Base-by-base conservation (phyloP, 2,329 filamentous ascomycete genomes). In the Xylogone sp. region DNA sequence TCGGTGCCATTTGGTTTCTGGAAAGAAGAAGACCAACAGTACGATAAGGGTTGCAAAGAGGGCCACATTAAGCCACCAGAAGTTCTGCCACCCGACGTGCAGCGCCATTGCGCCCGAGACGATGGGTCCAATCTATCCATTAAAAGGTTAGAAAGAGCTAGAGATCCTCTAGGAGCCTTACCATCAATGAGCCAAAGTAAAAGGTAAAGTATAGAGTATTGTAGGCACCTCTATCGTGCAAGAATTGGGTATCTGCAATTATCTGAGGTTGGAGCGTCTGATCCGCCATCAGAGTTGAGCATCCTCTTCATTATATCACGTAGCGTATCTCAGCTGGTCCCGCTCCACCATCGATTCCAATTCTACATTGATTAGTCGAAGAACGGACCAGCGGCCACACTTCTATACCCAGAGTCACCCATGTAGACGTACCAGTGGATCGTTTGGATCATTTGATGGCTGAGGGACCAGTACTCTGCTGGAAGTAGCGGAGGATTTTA, bases 61-160 rank as follows among this genome's bases (percentile, higher is more conserved):
- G 1, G 63, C 83, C 2, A 80, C 76, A 56, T 85, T 84, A 55
- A 86, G 70, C 82, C 82, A 86, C 79, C 81, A 86, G 64, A 86
- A 86, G 59, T 70, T 81, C 80, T 70, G 78, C 80, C 84, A 45
- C 81, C 81, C 3, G 76, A 63, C 31, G 78, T 73, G 43, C n/a
- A 77, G 68, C 1, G 81, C 75, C 81, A 87, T 86, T 0, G 78
- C 68, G 1, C 83, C 83, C 1, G 79, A 71, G 45, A 84, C 73
- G 52, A 84, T 84, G 2, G 78, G 79, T 2, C 73, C 78, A 48
- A 80, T 61, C 72, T 72, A 44, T 13, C 22, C 5, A 10, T 6
- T 6, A 27, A 10, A 10, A 6, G 24, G n/a, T n/a, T 61, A 21
- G 52, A 56, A 43, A 59, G 45, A 21, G 19, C 24, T 42, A 29